These are phyloP conservation scores for Tuber indicum DNA, from an alignment of 495 filamentous ascomycete genomes.

Conservation along the genomic window DNA sequence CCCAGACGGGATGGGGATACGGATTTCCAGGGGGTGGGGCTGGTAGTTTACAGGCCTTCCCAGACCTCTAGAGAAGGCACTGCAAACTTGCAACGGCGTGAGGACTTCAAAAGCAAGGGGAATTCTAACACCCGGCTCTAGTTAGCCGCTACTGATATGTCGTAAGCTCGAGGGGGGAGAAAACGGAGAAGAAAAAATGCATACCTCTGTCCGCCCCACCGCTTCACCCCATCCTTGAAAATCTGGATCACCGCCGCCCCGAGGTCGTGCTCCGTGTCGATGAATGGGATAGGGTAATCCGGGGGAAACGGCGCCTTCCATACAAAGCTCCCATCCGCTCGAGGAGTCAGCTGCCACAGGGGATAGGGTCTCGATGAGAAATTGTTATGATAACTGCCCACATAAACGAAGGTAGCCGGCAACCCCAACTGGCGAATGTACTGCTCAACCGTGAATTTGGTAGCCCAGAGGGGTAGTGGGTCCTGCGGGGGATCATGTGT, in stretches of 20 bases:
- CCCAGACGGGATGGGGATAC: slow-evolving; percentile 76
- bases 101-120: slow-evolving; percentile 88
- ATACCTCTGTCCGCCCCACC: slow-evolving; percentile 77
- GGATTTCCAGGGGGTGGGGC: slow-evolving; percentile 70
- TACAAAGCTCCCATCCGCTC: slow-evolving; percentile 68
- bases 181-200: slow-evolving; percentile 36
- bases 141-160: neutral
- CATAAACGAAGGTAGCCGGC: slow-evolving; percentile 86
- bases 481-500: slow-evolving; percentile 44
- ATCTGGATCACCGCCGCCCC: slow-evolving; percentile 91
- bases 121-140: slow-evolving; percentile 53
- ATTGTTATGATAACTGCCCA: slow-evolving; percentile 98
- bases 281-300: slow-evolving; percentile 82
- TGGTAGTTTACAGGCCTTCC: slow-evolving; percentile 70
- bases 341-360: slow-evolving; percentile 70
- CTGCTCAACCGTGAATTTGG: slow-evolving; percentile 84
- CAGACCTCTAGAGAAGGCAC: slow-evolving; percentile 69
- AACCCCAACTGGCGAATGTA: slow-evolving; percentile 78
- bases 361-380: slow-evolving; percentile 92
- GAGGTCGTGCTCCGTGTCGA: slow-evolving; percentile 94
- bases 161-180: slow-evolving; percentile 4
- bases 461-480: slow-evolving; percentile 74
- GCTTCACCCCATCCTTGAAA: slow-evolving; percentile 82
- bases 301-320: slow-evolving; percentile 95
- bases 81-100: slow-evolving; percentile 73